These are phyloP conservation scores for Penicillium tannophilum DNA, from an alignment of 495 filamentous ascomycete genomes.

Conservation along the genomic window DNA sequence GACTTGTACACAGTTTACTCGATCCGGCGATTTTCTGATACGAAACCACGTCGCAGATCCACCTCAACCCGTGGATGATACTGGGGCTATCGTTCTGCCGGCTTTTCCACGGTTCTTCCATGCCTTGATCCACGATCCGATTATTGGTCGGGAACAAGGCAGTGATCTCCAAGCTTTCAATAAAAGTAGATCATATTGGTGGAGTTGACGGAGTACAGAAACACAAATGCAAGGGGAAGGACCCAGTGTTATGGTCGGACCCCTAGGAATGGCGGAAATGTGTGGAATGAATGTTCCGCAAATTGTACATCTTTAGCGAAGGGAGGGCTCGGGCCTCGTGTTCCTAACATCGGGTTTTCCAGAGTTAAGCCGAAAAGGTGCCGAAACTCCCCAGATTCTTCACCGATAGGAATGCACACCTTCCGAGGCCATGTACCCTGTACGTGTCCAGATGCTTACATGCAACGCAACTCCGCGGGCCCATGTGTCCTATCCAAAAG, in stretches of 20 bases:
- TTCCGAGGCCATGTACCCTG: not conserved
- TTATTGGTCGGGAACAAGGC: not conserved
- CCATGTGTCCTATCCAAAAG: not conserved
- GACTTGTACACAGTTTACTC: slow-evolving; percentile 5
- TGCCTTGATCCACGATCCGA: not conserved
- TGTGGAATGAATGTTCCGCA: not conserved
- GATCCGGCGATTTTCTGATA: not conserved
- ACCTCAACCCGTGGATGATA: not conserved
- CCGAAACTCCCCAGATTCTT: slow-evolving; percentile 9
- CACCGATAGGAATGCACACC: slow-evolving; percentile 9
- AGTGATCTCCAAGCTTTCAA: slow-evolving; percentile 3
- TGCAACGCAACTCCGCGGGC: no score
- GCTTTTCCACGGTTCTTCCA: slow-evolving; percentile 1
- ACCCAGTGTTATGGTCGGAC: not conserved
- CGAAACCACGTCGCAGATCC: not conserved
- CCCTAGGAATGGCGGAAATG: slow-evolving; percentile 1
- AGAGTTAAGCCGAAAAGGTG: not conserved
- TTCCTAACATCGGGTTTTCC: not conserved
- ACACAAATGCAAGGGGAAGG: slow-evolving; percentile 1
- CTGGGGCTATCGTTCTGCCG: not conserved
- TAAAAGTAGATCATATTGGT: slow-evolving; percentile 3
- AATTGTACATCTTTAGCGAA: not conserved
- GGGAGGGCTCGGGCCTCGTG: slow-evolving; percentile 1
- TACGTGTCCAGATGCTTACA: no score
- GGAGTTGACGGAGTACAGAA: not conserved